Evolutionary conservation across 2,329 filamentous ascomycete genomes (phyloP).

Genomic region (Alternaria sp.): DNA sequence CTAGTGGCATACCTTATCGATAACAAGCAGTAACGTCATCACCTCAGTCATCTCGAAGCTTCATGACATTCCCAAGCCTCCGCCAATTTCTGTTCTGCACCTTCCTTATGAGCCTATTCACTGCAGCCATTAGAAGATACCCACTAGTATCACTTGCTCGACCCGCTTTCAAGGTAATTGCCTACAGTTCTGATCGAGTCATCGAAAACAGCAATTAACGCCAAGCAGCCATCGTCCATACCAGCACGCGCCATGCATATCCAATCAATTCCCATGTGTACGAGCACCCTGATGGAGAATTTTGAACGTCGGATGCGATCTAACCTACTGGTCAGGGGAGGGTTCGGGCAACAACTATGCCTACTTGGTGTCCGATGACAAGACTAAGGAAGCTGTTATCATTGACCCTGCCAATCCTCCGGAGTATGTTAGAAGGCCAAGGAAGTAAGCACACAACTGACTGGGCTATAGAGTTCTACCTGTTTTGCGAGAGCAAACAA

Average conservation of each 20-base stretch:
- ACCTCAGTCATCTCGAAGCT: conserved; percentile 47
- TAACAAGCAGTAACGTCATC: conserved; percentile 35
- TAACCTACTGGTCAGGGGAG: conserved; percentile 65
- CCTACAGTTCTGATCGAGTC: neutral
- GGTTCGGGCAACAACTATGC: conserved; percentile 84
- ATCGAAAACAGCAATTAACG: conserved; percentile 26
- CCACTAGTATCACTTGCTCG: conserved; percentile 29
- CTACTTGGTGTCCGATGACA: conserved; percentile 66
- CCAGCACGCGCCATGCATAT: conserved; percentile 75
- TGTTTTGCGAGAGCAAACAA: conserved; percentile 75
- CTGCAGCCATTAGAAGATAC: conserved; percentile 36
- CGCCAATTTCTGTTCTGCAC: conserved; percentile 51
- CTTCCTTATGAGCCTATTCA: conserved; percentile 47
- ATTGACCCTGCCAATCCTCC: conserved; percentile 82
- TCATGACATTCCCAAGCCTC: conserved; percentile 58
- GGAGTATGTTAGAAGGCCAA: conserved; percentile 64
- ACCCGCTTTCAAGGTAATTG: conserved; percentile 22
- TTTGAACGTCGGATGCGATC: neutral
- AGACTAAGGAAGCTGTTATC: conserved; percentile 64
- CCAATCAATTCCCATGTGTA: conserved; percentile 89
- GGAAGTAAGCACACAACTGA: neutral
- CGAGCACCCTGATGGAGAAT: conserved; percentile 37
- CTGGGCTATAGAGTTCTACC: conserved; percentile 62
- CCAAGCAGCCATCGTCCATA: conserved; percentile 32
- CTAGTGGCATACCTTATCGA: neutral